Conservation (phyloP, 1,284 basidiomycete species). For the Cystobasidium pallidum region DNA sequence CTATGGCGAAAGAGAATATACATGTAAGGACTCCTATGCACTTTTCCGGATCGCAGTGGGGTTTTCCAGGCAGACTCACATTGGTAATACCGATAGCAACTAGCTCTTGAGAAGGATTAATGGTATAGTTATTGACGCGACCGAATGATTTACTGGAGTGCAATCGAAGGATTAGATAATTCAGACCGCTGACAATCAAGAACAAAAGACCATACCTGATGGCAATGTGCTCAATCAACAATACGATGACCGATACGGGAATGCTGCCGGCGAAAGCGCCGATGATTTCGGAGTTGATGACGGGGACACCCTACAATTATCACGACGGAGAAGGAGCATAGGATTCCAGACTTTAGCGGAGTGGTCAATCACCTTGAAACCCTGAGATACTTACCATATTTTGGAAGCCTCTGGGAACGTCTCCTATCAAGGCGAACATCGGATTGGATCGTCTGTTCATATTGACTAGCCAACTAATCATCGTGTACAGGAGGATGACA, state of each 20-base stretch:
- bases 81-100: slow-evolving; percentile 98
- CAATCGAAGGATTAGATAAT: not conserved
- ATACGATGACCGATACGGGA: slow-evolving; percentile 90
- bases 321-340: not conserved
- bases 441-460: slow-evolving; percentile 64
- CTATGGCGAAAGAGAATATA: not conserved
- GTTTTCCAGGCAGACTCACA: not conserved
- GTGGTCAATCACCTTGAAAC: too few relatives aligned
- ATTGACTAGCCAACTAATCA: slow-evolving; percentile 81
- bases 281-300: slow-evolving; percentile 69
- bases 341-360: too few relatives aligned
- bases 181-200: not conserved
- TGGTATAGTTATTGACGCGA: slow-evolving; percentile 93
- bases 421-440: slow-evolving; percentile 77
- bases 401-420: slow-evolving; percentile 68
- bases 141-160: slow-evolving; percentile 72
- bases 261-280: slow-evolving; percentile 73
- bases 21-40: not conserved
- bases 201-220: slow-evolving; percentile 60
- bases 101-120: slow-evolving; percentile 95
- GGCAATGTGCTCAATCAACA: slow-evolving; percentile 94
- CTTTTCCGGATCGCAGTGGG: not conserved
- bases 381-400: slow-evolving; percentile 63
- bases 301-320: slow-evolving; percentile 62
- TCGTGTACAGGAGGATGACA: slow-evolving; percentile 78